phyloP scores from a whole-genome alignment of 2,329 filamentous ascomycete species.

The Setomelanomma holmii region DNA sequence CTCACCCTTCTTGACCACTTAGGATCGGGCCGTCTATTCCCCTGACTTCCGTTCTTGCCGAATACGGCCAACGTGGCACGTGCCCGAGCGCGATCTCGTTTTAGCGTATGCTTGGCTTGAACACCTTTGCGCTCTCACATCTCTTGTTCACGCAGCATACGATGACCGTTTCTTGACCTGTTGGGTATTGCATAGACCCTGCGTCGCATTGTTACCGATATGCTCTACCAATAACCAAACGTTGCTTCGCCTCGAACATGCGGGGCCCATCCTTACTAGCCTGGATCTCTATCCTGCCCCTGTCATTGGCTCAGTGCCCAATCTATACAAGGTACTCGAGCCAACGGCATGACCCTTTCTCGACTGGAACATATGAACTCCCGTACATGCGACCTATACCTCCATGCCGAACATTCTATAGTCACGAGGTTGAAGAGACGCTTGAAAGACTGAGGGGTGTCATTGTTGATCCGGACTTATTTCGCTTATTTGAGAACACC shows the following conservation, averaged over 20 bases:
- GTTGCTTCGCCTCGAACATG: background rate
- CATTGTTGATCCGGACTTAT: conserved; percentile 65
- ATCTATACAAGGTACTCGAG: conserved; percentile 52
- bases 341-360: conserved; percentile 51
- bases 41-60: background rate
- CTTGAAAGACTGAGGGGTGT: conserved; percentile 44
- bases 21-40: background rate
- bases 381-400: conserved; percentile 53
- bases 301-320: conserved; percentile 48
- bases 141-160: no score
- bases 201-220: background rate
- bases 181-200: background rate
- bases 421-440: conserved; percentile 50
- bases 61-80: conserved; percentile 4
- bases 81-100: no score
- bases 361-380: conserved; percentile 51
- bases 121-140: conserved; percentile 1
- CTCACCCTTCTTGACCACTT: background rate
- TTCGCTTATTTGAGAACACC: conserved; percentile 72
- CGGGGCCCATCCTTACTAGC: conserved; percentile 14
- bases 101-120: conserved; percentile 18
- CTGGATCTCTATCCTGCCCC: conserved; percentile 15
- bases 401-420: conserved; percentile 56
- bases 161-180: no score
- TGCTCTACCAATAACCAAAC: background rate